Conservation (phyloP, 2,329 filamentous ascomycete genomes). For the Penicillium fuscoglaucum region DNA sequence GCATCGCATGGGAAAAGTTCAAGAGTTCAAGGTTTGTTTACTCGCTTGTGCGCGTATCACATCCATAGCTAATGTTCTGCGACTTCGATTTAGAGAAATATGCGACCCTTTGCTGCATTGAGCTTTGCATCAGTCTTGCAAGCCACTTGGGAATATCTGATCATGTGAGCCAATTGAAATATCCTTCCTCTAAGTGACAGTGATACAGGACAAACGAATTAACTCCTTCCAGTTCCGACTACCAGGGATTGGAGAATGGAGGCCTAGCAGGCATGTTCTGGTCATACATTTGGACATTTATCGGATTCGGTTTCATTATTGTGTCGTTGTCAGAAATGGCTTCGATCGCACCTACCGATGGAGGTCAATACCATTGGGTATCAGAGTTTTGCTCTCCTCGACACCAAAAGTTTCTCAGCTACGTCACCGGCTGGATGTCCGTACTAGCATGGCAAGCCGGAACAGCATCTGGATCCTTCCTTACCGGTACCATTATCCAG, state of each 20-base stretch:
- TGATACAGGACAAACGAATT: not conserved
- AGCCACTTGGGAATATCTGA: conserved; percentile 39
- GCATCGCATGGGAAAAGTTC: conserved; percentile 33
- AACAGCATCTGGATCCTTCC: conserved; percentile 46
- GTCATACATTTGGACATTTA: conserved; percentile 51
- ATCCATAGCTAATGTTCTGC: not conserved
- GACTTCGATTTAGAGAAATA: conserved; percentile 28
- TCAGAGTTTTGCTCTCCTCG: conserved; percentile 46
- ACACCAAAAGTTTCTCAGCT: conserved; percentile 56
- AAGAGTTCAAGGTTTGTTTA: conserved; percentile 25
- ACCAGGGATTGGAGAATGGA: conserved; percentile 27
- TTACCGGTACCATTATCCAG: conserved; percentile 38
- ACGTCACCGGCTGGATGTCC: conserved; percentile 54
- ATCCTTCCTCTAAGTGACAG: not conserved
- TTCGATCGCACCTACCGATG: conserved; percentile 54
- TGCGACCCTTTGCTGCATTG: conserved; percentile 35
- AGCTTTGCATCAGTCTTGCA: conserved; percentile 40
- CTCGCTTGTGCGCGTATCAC: not conserved
- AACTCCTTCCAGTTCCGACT: conserved; percentile 20
- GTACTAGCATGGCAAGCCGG: conserved; percentile 54
- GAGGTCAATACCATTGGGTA: conserved; percentile 50
- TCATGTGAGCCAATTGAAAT: conserved; percentile 25
- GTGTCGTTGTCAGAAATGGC: conserved; percentile 64
- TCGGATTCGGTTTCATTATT: conserved; percentile 67
- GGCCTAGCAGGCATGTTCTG: conserved; percentile 31